phyloP scores from a whole-genome alignment of 139 green algal genomes.

The Coelastrella sp. region DNA sequence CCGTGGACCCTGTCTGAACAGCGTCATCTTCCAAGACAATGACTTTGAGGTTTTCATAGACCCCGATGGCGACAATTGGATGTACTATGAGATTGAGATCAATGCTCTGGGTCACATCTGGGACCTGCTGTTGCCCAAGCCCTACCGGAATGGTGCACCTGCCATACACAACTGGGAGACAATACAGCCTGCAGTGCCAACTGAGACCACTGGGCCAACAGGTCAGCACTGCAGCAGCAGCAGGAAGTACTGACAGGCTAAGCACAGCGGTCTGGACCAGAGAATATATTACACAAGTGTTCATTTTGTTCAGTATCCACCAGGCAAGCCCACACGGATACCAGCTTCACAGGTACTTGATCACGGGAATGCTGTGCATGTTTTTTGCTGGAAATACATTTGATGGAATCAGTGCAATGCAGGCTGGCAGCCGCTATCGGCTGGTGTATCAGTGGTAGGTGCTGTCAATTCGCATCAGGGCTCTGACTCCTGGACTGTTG shows the following conservation, averaged over 20 bases:
- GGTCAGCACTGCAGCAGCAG: background rate
- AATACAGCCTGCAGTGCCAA: conserved; percentile 18
- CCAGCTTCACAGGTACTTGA: too few species aligned
- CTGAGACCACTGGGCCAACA: background rate
- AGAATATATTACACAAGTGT: too few species aligned
- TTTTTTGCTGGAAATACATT: too few species aligned
- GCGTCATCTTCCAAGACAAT: conserved; percentile 47
- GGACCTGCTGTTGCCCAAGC: conserved; percentile 48
- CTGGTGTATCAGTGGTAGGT: conserved; percentile 35
- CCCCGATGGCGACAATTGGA: conserved; percentile 57
- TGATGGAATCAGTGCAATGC: background rate
- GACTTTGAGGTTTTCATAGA: conserved; percentile 63
- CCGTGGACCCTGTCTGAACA: background rate
- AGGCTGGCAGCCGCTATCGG: background rate
- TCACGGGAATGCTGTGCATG: too few species aligned
- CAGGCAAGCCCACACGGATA: too few species aligned
- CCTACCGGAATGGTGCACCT: conserved; percentile 15
- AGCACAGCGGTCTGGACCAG: too few species aligned
- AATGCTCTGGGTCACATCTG: conserved; percentile 39
- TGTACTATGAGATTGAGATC: conserved; percentile 55
- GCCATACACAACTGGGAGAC: conserved; percentile 28
- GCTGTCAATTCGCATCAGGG: conserved; percentile 18
- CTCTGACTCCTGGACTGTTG: conserved; percentile 38
- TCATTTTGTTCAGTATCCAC: too few species aligned
- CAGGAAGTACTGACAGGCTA: too few species aligned